Evolutionary conservation across 305 asterid genomes (phyloP), one percentile per base, ranked within the genome.

Genomic region (Solanum hybrid): DNA sequence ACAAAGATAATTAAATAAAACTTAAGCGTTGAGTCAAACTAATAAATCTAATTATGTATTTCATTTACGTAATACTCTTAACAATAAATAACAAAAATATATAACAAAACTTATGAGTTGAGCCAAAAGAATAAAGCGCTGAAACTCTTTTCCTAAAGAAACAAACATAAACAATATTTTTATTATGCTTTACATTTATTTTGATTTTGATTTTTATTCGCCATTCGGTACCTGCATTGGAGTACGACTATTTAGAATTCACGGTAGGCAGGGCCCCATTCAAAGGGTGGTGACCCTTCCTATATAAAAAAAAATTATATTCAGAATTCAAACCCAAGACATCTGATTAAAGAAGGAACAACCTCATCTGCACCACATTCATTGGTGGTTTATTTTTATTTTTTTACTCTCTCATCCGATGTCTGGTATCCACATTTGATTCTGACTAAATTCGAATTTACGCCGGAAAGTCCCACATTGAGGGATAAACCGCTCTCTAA

Each of bases 401-500:
- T 46, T 51, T 46, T 39, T 39, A 11, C 46, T 39, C 46, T 11
- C 46, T 0, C n/a, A 2, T 16, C 0, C n/a, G n/a, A 6, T 51
- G 10, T 0, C 4, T 1, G n/a, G 4, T 51, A 51, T 7, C n/a
- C 1, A 16, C n/a, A 51, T 51, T 16, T 2, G 3, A 51, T 1
- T 0, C 3, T 0, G 22, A 51, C n/a, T 51, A 51, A 51, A 51
- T 51, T 0, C 3, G 0, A 16, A 16, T 51, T 51, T 51, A 51
- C 1, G 0, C 4, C 10, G 4, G 0, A 16, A 51, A 51, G 0
- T 16, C 4, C n/a, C 4, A 16, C 67, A 51, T 51, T 16, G 3
- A 0, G 1, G 2, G 2, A 13, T 42, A 51, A 13, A 16, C 8
- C 9, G 67, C 0, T 16, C n/a, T 20, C n/a, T 51, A 51, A 51